Evolutionary conservation across 768 basidiomycete genomes (phyloP).

Genomic region (Cyclocybe cylindracea): DNA sequence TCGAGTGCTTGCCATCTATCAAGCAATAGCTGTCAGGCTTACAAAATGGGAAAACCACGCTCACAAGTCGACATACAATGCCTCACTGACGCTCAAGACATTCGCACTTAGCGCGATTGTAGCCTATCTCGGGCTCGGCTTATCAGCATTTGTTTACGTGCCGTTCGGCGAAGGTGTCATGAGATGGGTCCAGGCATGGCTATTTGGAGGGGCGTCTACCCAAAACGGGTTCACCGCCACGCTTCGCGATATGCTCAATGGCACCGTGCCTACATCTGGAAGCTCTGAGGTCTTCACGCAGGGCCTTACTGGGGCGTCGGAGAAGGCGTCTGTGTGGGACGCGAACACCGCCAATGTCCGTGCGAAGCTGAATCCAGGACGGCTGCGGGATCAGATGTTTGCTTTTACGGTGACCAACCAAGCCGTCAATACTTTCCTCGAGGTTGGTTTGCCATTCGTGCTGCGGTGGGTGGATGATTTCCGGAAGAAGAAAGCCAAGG

Average conservation of each 20-base stretch:
- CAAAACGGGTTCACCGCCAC: slow-evolving; percentile 17
- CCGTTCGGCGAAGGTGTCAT: slow-evolving; percentile 90
- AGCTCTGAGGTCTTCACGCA: slow-evolving; percentile 3
- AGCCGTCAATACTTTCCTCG: slow-evolving; percentile 72
- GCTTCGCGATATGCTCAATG: slow-evolving; percentile 29
- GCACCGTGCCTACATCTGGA: slow-evolving; percentile 19
- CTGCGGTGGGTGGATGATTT: slow-evolving; percentile 58
- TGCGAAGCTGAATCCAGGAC: slow-evolving; percentile 61
- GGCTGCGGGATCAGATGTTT: slow-evolving; percentile 91
- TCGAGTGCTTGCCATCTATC: slow-evolving; percentile 72
- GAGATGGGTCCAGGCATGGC: slow-evolving; percentile 48
- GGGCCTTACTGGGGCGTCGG: slow-evolving; percentile 1
- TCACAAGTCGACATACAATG: slow-evolving; percentile 73
- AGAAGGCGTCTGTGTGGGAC: slow-evolving; percentile 46
- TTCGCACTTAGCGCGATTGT: slow-evolving; percentile 89
- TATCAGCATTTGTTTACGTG: slow-evolving; percentile 95
- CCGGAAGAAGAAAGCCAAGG: slow-evolving; percentile 38
- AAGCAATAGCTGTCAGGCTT: slow-evolving; percentile 62
- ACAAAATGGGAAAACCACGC: slow-evolving; percentile 93
- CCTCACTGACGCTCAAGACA: slow-evolving; percentile 86
- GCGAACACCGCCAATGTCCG: slow-evolving; percentile 49
- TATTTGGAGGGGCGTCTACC: slow-evolving; percentile 33
- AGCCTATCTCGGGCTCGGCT: slow-evolving; percentile 86
- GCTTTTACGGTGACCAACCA: slow-evolving; percentile 92
- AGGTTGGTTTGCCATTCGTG: slow-evolving; percentile 81